Conservation (phyloP, 2,329 filamentous ascomycete genomes). For the Phialocephala subalpina region DNA sequence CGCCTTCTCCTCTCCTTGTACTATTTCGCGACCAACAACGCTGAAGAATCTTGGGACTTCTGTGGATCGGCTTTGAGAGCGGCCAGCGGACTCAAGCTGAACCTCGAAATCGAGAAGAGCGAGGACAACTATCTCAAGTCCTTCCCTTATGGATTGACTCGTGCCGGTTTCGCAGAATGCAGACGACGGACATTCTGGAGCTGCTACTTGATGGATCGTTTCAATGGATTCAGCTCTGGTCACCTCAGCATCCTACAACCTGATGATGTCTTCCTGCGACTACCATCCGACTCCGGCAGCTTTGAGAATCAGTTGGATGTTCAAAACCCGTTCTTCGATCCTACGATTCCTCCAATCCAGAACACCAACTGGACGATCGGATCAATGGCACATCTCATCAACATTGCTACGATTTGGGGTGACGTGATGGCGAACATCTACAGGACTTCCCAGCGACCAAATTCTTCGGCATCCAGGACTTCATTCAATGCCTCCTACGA, state of each 20-base stretch:
- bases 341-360: slow-evolving; percentile 51
- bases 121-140: slow-evolving; percentile 48
- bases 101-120: slow-evolving; percentile 64
- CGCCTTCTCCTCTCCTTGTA: slow-evolving; percentile 73
- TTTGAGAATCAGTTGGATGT: slow-evolving; percentile 69
- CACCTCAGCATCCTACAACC: slow-evolving; percentile 64
- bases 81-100: slow-evolving; percentile 66
- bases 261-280: slow-evolving; percentile 71
- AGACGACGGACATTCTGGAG: slow-evolving; percentile 77
- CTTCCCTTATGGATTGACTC: slow-evolving; percentile 65
- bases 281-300: slow-evolving; percentile 67
- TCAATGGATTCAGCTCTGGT: slow-evolving; percentile 65
- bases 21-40: slow-evolving; percentile 67
- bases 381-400: slow-evolving; percentile 65
- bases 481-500: slow-evolving; percentile 56
- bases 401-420: slow-evolving; percentile 71
- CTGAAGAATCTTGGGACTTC: slow-evolving; percentile 68
- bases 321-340: slow-evolving; percentile 67
- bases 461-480: slow-evolving; percentile 40
- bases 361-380: slow-evolving; percentile 45
- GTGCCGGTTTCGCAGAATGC: slow-evolving; percentile 68
- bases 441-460: slow-evolving; percentile 49
- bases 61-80: slow-evolving; percentile 68
- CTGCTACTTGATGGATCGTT: slow-evolving; percentile 73
- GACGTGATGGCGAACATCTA: slow-evolving; percentile 68